Conservation (phyloP, 2,329 filamentous ascomycete species). For the Colletotrichum scovillei region DNA sequence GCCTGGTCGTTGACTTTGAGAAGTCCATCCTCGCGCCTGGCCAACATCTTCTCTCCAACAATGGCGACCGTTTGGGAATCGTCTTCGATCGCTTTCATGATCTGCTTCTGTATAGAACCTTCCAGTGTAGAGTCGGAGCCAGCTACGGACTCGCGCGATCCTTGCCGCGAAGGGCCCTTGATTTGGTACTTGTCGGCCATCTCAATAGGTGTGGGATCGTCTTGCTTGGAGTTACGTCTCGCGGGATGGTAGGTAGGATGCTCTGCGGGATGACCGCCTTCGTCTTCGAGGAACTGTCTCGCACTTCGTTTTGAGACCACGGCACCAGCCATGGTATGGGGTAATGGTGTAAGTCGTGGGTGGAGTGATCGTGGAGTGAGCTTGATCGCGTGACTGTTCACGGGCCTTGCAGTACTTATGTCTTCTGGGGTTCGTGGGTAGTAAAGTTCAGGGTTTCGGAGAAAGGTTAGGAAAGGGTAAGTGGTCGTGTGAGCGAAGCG, state of each 20-base stretch:
- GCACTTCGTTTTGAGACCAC: constrained; percentile 37
- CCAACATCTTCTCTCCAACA: neutral
- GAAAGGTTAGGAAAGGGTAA: constrained; percentile 19
- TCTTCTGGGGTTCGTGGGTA: neutral
- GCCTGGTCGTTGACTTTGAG: constrained; percentile 11
- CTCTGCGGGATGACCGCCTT: constrained; percentile 28
- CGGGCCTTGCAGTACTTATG: neutral
- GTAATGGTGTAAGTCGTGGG: neutral
- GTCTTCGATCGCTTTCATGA: constrained; percentile 9
- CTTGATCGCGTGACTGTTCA: constrained; percentile 27
- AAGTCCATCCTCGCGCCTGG: constrained; percentile 4
- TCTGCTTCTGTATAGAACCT: constrained; percentile 26
- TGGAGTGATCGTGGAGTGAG: neutral
- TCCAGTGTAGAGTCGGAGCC: constrained; percentile 21
- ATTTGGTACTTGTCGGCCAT: constrained; percentile 22
- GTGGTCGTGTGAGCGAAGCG: constrained; percentile 34
- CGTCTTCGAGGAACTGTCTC: constrained; percentile 34
- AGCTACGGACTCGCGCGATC: constrained; percentile 26
- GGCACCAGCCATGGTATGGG: constrained; percentile 15
- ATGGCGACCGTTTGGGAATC: constrained; percentile 1
- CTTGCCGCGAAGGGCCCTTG: constrained; percentile 21
- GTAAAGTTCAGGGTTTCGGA: neutral
- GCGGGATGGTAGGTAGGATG: constrained; percentile 24
- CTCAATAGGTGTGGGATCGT: constrained; percentile 11
- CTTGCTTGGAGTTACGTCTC: constrained; percentile 31